Percentiles rank a stretch among this genome's conserved stretches.
Conservation (phyloP, 2,329 filamentous ascomycete genomes). For the Fusarium ramigenum region DNA sequence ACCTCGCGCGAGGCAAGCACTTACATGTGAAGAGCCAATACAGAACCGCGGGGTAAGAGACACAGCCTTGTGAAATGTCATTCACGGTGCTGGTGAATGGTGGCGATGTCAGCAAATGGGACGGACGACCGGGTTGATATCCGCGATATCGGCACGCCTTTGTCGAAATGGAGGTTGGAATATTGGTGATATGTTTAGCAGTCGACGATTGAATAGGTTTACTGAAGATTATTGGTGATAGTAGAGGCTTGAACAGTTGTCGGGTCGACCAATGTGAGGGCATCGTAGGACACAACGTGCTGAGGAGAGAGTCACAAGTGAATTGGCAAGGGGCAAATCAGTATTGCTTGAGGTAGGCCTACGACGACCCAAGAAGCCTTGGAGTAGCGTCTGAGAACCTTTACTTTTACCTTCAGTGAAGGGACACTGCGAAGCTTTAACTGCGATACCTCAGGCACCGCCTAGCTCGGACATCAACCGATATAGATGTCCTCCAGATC, state of each 20-base stretch:
- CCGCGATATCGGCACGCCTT: constrained; percentile 34
- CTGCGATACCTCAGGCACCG: background rate
- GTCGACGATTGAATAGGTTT: background rate
- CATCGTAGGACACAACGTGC: background rate
- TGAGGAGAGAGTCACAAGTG: background rate
- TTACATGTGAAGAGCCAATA: constrained; percentile 20
- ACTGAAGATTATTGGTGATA: background rate
- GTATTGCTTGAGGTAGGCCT: background rate
- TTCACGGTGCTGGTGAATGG: constrained; percentile 21
- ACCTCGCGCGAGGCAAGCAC: background rate
- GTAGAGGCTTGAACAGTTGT: background rate
- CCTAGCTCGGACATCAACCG: background rate
- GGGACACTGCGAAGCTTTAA: background rate
- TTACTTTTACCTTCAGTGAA: background rate
- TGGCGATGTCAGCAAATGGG: constrained; percentile 11
- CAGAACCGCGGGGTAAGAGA: background rate
- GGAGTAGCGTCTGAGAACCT: background rate
- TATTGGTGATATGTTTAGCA: background rate
- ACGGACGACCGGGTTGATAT: constrained; percentile 5
- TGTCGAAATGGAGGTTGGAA: background rate
- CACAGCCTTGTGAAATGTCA: constrained; percentile 18
- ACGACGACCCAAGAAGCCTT: background rate
- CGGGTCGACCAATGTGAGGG: background rate
- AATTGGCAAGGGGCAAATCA: background rate
- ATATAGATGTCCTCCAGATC: background rate